Evolutionary conservation across 805 yeast genomes (phyloP).

Genomic region (Sungouiozyma ichnusensis): DNA sequence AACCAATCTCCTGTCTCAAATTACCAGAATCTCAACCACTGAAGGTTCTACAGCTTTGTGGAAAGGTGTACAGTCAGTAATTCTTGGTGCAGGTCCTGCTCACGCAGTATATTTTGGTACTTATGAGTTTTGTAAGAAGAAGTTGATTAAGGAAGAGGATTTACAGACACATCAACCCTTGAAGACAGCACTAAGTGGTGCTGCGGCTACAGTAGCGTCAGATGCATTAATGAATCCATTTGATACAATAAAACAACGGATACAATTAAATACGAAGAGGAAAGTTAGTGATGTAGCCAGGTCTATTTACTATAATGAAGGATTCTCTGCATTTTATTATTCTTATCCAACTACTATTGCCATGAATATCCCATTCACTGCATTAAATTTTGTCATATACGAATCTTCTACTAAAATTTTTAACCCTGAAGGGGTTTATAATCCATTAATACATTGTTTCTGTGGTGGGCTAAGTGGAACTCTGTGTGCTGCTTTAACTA

Average conservation of each 20-base stretch:
- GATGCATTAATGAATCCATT: constrained; percentile 98
- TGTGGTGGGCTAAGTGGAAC: constrained; percentile 95
- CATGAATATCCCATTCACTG: constrained; percentile 92
- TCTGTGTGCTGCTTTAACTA: constrained; percentile 90
- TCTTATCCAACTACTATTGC: constrained; percentile 92
- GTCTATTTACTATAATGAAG: constrained; percentile 50
- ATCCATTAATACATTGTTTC: constrained; percentile 85
- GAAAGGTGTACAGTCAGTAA: constrained; percentile 89
- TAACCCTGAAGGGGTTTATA: constrained; percentile 70
- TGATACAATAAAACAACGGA: constrained; percentile 90
- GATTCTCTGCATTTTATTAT: constrained; percentile 71
- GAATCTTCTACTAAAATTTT: constrained; percentile 74
- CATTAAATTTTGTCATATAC: constrained; percentile 86
- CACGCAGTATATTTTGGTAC: constrained; percentile 94
- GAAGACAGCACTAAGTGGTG: constrained; percentile 82
- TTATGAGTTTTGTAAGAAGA: constrained; percentile 60
- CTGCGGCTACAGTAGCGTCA: constrained; percentile 80
- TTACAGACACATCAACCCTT: constrained; percentile 51
- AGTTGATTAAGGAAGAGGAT: constrained; percentile 24
- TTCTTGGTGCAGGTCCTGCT: constrained; percentile 97
- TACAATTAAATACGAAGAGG: constrained; percentile 47
- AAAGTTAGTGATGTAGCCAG: constrained; percentile 23
- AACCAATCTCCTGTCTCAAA: constrained; percentile 45
- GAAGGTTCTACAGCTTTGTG: constrained; percentile 88
- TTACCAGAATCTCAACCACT: constrained; percentile 65